Evolutionary conservation across 2,329 filamentous ascomycete genomes (phyloP), one percentile per base, ranked within the genome.

Genomic region (Myriosclerotinia curreyana): DNA sequence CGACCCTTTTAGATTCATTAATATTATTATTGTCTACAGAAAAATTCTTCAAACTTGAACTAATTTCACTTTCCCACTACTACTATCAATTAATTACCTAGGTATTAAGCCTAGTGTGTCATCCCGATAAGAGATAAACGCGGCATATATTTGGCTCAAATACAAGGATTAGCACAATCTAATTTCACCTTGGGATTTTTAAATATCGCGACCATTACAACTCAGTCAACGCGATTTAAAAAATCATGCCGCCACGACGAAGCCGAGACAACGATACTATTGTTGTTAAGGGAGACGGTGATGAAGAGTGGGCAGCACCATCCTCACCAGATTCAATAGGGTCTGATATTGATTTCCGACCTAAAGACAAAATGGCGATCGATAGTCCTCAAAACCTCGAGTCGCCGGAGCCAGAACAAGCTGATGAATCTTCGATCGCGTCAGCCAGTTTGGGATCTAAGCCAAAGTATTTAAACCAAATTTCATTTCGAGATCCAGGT

Each of bases 241-340:
- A 59, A 46, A 60, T 42, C 46, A 64, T 59, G 48, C 46, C 53
- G 48, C 48, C 56, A 60, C 62, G 62, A 60, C 50, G 31, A 60
- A 31, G 22, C n/a, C 55, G 48, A 28, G 62, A 70, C 54, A 61
- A 62, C 63, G 66, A 71, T 64, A 68, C 69, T 12, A 71, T 72
- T 40, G 64, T 69, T 46, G 67, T 71, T 22, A 72, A 72, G 65
- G 65, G 66, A 64, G 71, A 73, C 60, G 66, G 65, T 59, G 71
- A 73, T 55, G 66, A 69, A 40, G 61, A 55, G 20, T 67, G 64
- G 65, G 65, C 66, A 6, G 62, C 62, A 49, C 66, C 66, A 22
- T 69, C 69, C 8, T 69, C 70, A 15, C 67, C 68, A 44, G 66
- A 64, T 14, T 70, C 69, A 50, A 70, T 67, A 67, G 66, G 62